Evolutionary conservation across 345 rosid genomes (phyloP), one percentile per base, ranked within the genome.

Genomic region (Gossypium herbaceum): DNA sequence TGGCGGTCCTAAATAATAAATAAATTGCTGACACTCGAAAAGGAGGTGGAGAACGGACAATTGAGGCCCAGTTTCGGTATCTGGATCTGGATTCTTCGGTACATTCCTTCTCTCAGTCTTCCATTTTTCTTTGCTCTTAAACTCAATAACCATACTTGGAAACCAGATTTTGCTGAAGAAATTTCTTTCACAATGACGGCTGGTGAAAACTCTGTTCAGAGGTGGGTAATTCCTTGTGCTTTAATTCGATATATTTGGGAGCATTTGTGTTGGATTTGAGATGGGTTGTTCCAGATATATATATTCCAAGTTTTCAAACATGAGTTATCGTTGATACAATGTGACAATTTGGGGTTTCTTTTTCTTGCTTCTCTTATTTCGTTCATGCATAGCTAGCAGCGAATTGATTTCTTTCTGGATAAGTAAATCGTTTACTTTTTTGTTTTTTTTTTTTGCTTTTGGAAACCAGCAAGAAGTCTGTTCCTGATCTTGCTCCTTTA

Each of bases 401-500:
- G 7, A 5, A 34, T 34, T 34, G 7, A 5, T 34, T 34, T 34
- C 41, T 34, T 34, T 34, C 7, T 34, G 41, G 41, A 5, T 34
- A 34, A 34, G 5, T 22, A 57, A 24, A 59, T 12, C 9, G 25
- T 59, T 24, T 59, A 72, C 59, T 22, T 41, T 20, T 19, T 20
- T 2, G 24, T 22, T 20, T 56, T 34, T 2, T 20, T 10, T 56
- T 56, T 20, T 16, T 56, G 9, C 3, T 8, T 47, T 20, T 25
- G 73, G 73, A 44, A 68, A 75, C 78, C 92, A 93, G 97, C 85
- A 83, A 78, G 69, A 79, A 54, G 72, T 81, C 87, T 75, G 84
- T 93, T 3, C 69, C 86, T 17, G 84, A 83, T 69, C 83, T 87
- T 64, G 97, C 90, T 72, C 97, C 99, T 1, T 70, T 90, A 60